Conservation (phyloP, 106 monocot genomes). For the Iris macrosiphon region DNA sequence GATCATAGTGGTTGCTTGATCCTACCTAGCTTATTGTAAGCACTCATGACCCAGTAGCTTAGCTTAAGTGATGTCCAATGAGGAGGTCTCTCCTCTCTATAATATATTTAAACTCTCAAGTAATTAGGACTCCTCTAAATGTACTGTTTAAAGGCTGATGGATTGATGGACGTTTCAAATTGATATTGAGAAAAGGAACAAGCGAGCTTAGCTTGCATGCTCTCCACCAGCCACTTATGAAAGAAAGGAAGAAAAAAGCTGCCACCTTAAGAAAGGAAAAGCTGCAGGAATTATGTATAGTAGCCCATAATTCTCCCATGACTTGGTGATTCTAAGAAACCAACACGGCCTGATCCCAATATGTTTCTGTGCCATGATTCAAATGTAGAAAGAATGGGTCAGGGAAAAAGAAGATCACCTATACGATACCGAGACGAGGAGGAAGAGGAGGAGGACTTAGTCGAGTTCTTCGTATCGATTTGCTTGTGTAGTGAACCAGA, state of each 20-base stretch:
- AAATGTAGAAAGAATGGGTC: slow-evolving; percentile 4
- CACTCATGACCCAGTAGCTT: no score
- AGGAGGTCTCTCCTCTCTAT: no score
- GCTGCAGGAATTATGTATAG: slow-evolving; percentile 43
- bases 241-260: slow-evolving; percentile 30
- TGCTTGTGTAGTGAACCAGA: no score
- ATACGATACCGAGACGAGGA: no score
- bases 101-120: no score
- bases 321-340: slow-evolving; percentile 1
- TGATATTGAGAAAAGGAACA: not conserved
- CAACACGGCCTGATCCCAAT: not conserved
- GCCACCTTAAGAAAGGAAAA: slow-evolving; percentile 29
- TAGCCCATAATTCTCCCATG: slow-evolving; percentile 12
- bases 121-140: no score
- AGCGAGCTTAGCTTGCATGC: slow-evolving; percentile 14
- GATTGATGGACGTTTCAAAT: not conserved
- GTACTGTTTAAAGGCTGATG: not conserved
- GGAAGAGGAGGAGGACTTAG: no score
- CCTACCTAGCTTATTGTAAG: no score
- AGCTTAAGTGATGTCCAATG: no score
- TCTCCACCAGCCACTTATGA: slow-evolving; percentile 21
- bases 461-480: no score
- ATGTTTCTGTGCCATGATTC: slow-evolving; percentile 9
- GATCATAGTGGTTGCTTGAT: slow-evolving; percentile 3
- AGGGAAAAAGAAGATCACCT: no score